phyloP scores from a whole-genome alignment of 163 green algal genomes.

The Prototheca cutis region DNA sequence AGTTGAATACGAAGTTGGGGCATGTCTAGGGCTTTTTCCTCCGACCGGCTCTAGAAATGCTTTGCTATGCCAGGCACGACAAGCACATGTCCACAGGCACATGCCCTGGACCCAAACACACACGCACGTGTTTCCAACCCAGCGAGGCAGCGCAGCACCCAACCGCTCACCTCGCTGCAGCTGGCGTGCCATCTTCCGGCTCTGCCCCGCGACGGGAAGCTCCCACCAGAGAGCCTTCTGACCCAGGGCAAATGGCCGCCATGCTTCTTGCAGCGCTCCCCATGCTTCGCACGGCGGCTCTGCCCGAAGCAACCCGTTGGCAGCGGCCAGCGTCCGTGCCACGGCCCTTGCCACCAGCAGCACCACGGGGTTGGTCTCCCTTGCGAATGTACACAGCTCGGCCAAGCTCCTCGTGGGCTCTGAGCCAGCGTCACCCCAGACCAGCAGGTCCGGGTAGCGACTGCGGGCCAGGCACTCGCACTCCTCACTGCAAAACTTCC shows the following conservation, averaged over 20 bases:
- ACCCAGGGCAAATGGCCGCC: constrained; percentile 53
- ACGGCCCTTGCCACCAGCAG: constrained; percentile 55
- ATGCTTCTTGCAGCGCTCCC: constrained; percentile 46
- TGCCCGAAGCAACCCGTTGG: constrained; percentile 7
- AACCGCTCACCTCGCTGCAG: neutral
- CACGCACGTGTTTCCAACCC: neutral
- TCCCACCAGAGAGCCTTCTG: constrained; percentile 84
- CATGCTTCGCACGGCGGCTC: constrained; percentile 2
- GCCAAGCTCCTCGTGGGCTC: no score
- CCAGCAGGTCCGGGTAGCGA: neutral
- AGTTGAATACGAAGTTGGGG: neutral
- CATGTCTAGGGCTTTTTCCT: no score
- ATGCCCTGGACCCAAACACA: no score
- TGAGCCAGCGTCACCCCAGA: neutral
- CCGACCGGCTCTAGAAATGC: neutral
- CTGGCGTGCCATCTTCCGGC: neutral
- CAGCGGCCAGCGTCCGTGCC: constrained; percentile 22
- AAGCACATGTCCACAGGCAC: neutral
- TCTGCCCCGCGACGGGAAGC: neutral
- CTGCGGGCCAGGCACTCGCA: no score
- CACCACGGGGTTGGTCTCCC: constrained; percentile 79
- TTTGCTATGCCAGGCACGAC: neutral
- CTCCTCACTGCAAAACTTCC: no score
- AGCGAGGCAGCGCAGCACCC: neutral
- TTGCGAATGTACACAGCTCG: neutral